These are phyloP conservation scores for Ascochyta fabae DNA, from an alignment of 2,329 filamentous ascomycete genomes.

Conservation along the genomic window DNA sequence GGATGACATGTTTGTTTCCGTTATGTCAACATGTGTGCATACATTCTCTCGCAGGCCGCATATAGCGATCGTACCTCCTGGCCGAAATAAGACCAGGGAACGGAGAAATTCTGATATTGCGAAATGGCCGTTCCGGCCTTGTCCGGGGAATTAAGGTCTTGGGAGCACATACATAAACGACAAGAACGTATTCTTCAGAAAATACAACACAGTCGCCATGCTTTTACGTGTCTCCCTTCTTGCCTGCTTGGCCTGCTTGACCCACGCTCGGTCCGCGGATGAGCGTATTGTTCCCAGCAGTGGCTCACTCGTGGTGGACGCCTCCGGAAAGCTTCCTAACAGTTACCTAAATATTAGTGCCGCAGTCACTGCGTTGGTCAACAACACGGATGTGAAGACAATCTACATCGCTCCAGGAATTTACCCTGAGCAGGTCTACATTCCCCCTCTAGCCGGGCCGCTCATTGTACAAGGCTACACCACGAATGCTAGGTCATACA, in stretches of 20 bases:
- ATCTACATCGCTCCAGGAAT: slow-evolving; percentile 66
- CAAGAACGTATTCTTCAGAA: not conserved
- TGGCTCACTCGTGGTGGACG: slow-evolving; percentile 29
- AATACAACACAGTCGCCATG: not conserved
- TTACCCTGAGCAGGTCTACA: slow-evolving; percentile 64
- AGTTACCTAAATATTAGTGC: slow-evolving; percentile 26
- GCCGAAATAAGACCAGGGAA: not conserved
- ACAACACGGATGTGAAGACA: slow-evolving; percentile 19
- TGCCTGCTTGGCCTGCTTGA: not conserved
- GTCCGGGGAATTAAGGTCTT: not conserved
- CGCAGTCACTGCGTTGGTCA: slow-evolving; percentile 21
- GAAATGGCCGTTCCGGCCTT: not conserved
- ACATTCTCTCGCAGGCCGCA: not conserved
- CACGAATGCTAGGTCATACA: slow-evolving; percentile 56
- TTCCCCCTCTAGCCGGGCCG: slow-evolving; percentile 53
- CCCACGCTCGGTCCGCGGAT: not conserved
- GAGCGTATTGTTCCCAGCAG: slow-evolving; percentile 15
- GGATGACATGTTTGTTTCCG: not conserved
- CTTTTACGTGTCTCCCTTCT: not conserved
- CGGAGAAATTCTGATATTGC: slow-evolving; percentile 12
- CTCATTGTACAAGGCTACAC: slow-evolving; percentile 66
- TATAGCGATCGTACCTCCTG: not conserved
- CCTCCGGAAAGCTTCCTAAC: slow-evolving; percentile 17
- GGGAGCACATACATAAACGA: not conserved
- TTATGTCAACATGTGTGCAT: not conserved